Conservation (phyloP, 306 rosid genomes). For the Cucurbita argyrosperma region DNA sequence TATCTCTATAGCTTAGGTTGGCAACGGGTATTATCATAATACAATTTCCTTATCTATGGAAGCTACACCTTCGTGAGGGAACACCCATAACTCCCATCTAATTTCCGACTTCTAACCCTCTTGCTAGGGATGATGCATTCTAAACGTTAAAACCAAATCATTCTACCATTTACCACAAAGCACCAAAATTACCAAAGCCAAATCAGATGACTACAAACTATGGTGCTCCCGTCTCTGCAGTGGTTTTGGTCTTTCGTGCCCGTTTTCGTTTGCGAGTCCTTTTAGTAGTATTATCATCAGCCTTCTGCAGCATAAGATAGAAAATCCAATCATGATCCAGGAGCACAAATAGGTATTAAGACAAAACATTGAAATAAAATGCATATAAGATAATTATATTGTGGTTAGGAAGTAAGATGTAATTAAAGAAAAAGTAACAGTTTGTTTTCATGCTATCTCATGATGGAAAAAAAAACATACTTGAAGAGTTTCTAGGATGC, state of each 20-base stretch:
- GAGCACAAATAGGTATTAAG: neutral
- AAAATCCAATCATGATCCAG: neutral
- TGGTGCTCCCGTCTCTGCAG: neutral
- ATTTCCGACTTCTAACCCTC: neutral
- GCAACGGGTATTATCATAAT: neutral
- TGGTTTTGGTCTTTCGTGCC: conserved; percentile 6
- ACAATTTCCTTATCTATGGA: neutral
- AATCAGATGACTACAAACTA: neutral
- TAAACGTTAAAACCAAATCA: neutral
- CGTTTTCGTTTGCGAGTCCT: conserved; percentile 22
- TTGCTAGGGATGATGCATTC: neutral
- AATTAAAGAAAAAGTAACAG: neutral
- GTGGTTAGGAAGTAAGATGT: neutral
- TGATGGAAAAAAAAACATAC: neutral
- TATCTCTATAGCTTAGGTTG: neutral
- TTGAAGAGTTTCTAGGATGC: neutral
- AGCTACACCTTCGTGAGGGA: neutral
- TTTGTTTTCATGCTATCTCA: neutral
- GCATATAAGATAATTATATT: neutral
- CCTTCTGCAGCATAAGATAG: neutral
- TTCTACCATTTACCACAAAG: neutral
- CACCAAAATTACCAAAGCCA: neutral
- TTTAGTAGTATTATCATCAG: neutral
- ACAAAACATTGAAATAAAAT: neutral
- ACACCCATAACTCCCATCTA: neutral